Conservation (phyloP, 2,329 filamentous ascomycete genomes). For the Cladosporium sp. region DNA sequence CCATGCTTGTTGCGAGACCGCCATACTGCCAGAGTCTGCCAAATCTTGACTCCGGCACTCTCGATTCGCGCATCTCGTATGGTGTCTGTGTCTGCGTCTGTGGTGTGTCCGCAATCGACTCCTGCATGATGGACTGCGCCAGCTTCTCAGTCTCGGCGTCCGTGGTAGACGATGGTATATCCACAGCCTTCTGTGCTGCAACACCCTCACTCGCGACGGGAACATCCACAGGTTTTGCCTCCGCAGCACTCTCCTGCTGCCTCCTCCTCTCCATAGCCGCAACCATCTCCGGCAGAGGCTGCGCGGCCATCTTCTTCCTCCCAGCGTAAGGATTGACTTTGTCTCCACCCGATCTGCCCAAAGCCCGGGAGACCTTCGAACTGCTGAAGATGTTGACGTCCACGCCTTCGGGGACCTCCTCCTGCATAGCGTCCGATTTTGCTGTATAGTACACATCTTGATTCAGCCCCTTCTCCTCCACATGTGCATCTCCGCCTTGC, state of each 20-base stretch:
- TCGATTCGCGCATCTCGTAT: constrained; percentile 80
- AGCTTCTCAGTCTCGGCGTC: constrained; percentile 36
- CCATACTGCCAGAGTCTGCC: constrained; percentile 92
- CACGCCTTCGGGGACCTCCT: constrained; percentile 54
- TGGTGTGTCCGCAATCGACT: constrained; percentile 16
- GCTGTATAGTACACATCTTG: constrained; percentile 51
- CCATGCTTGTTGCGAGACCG: constrained; percentile 89
- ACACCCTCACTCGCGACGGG: not conserved
- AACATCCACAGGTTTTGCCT: not conserved
- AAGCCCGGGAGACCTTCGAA: constrained; percentile 52
- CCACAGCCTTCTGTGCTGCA: not conserved
- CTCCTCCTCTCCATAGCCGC: constrained; percentile 24
- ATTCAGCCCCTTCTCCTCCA: constrained; percentile 45
- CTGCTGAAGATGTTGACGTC: constrained; percentile 61
- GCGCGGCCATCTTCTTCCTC: constrained; percentile 26
- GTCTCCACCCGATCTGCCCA: constrained; percentile 35
- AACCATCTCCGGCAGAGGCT: constrained; percentile 33
- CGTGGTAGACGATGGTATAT: not conserved
- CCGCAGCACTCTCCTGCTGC: constrained; percentile 13
- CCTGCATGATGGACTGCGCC: constrained; percentile 36
- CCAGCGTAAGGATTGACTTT: constrained; percentile 37
- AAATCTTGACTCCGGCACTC: constrained; percentile 81
- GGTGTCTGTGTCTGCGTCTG: constrained; percentile 15
- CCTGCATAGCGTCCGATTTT: constrained; percentile 18
- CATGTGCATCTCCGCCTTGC: constrained; percentile 41